Conservation (phyloP, 2,329 filamentous ascomycete genomes). For the Talaromyces piceae region DNA sequence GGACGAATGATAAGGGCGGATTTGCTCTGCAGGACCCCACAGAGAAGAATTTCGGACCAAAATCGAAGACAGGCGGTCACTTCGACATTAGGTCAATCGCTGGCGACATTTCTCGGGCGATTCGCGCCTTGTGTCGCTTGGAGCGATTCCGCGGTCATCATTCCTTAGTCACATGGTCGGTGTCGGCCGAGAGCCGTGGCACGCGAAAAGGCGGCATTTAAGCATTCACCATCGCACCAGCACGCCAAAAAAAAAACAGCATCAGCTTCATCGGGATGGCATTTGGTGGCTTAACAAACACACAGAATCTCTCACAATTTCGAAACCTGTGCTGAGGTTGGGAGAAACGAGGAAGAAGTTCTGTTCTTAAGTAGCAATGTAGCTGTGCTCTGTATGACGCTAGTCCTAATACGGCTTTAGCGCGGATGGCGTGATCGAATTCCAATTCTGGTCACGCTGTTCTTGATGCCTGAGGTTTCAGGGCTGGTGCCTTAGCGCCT, state of each 20-base stretch:
- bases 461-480: too few species aligned
- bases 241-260: background rate
- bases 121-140: background rate
- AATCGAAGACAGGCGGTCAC: too few species aligned
- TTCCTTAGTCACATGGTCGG: background rate
- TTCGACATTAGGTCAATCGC: background rate
- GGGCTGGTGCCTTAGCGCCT: constrained; percentile 4
- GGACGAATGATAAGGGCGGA: too few species aligned
- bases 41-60: too few species aligned
- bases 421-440: constrained; percentile 10
- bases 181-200: background rate
- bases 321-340: background rate
- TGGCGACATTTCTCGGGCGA: background rate
- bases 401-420: constrained; percentile 1
- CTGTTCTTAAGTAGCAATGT: background rate
- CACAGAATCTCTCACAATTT: background rate
- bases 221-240: background rate
- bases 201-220: background rate
- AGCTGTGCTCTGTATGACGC: background rate
- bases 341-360: background rate
- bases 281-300: background rate
- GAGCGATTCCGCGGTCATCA: background rate
- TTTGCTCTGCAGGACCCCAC: too few species aligned
- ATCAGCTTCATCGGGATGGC: background rate
- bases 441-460: background rate